Conservation (phyloP, 306 rosid species). For the Trifolium subterraneum region DNA sequence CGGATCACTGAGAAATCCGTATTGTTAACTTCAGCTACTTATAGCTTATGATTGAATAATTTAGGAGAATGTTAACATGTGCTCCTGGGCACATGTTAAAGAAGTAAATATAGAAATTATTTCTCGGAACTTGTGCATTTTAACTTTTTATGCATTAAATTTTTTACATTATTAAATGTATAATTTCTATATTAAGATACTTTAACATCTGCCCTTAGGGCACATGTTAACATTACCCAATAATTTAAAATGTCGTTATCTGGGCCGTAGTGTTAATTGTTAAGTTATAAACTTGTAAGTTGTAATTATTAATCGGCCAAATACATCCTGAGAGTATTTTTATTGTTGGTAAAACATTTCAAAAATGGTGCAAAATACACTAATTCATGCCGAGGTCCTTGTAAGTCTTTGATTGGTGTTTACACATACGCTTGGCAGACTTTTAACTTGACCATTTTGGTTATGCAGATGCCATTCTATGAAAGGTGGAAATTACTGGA, state of each 20-base stretch:
- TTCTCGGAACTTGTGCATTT: no score
- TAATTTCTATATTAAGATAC: no score
- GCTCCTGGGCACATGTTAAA: no score
- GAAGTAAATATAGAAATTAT: no score
- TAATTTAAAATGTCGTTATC: constrained; percentile 13
- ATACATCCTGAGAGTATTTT: neutral
- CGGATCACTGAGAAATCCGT: neutral
- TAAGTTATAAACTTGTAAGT: neutral
- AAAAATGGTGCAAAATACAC: neutral
- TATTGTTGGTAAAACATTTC: neutral
- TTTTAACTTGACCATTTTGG: constrained; percentile 36
- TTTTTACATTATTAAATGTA: no score
- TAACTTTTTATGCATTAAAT: no score
- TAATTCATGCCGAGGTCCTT: constrained; percentile 9
- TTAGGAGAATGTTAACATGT: no score
- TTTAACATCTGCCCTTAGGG: no score
- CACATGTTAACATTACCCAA: neutral
- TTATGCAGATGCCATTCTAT: constrained; percentile 85
- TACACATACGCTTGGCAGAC: constrained; percentile 26
- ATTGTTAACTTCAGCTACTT: constrained; percentile 3
- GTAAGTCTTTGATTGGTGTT: constrained; percentile 16
- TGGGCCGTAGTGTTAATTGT: neutral
- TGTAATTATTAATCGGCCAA: neutral
- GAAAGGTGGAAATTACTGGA: constrained; percentile 98
- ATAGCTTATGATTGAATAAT: constrained; percentile 27